Evolutionary conservation across 192 early-diverging fungal species (phyloP).

Genomic region (Linnemannia exigua): DNA sequence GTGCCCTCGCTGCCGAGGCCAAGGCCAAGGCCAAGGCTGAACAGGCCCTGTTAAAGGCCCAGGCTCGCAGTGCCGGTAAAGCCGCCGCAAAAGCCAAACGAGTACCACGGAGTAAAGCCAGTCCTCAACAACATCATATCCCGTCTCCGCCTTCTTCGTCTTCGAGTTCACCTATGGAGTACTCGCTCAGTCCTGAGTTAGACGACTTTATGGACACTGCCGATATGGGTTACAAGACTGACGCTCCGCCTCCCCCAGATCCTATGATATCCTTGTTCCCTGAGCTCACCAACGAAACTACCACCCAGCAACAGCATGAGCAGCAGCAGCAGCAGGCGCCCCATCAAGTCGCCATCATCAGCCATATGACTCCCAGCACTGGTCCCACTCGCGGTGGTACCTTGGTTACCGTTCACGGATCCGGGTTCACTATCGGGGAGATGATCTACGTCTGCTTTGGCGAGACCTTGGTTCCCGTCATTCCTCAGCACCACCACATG

Average conservation of each 20-base stretch:
- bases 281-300: slow-evolving; percentile 6
- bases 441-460: slow-evolving; percentile 56
- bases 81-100: slow-evolving; percentile 30
- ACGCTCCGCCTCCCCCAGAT: slow-evolving; percentile 11
- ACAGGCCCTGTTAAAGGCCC: slow-evolving; percentile 18
- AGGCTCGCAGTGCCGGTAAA: slow-evolving; percentile 28
- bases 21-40: slow-evolving; percentile 47
- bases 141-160: slow-evolving; percentile 39
- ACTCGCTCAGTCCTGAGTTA: slow-evolving; percentile 23
- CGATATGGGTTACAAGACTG: not conserved
- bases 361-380: slow-evolving; percentile 50
- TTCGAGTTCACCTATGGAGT: slow-evolving; percentile 19
- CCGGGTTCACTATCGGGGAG: slow-evolving; percentile 45
- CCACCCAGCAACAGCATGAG: slow-evolving; percentile 2
- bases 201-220: slow-evolving; percentile 22
- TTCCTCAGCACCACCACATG: slow-evolving; percentile 43
- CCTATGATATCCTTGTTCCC: slow-evolving; percentile 42
- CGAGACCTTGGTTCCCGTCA: slow-evolving; percentile 38
- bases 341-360: slow-evolving; percentile 7
- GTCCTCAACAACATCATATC: slow-evolving; percentile 12
- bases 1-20: slow-evolving; percentile 31
- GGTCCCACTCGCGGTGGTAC: slow-evolving; percentile 51
- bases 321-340: slow-evolving; percentile 15
- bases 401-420: slow-evolving; percentile 46
- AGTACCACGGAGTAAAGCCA: slow-evolving; percentile 12